These are phyloP conservation scores for Oehlia diaphana DNA, from an alignment of 192 early-diverging fungal species.

Conservation along the genomic window DNA sequence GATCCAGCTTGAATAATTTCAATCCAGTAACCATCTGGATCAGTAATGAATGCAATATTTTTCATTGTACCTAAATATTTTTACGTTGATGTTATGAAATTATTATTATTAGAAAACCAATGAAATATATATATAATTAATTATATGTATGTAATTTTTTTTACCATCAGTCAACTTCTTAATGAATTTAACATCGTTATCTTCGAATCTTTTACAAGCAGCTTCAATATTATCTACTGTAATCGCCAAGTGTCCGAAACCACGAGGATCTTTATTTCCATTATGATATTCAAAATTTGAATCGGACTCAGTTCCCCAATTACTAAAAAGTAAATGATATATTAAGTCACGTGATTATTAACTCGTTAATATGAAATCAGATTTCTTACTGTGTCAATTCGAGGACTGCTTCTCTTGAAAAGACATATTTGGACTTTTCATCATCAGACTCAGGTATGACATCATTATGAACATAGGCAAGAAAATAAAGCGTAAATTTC, in stretches of 20 bases:
- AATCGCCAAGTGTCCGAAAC: slow-evolving; percentile 84
- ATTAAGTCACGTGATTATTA: background rate
- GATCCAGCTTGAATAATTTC: slow-evolving; percentile 48
- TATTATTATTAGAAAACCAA: no score
- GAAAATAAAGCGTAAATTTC: slow-evolving; percentile 73
- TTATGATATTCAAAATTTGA: slow-evolving; percentile 61
- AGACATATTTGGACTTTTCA: slow-evolving; percentile 50
- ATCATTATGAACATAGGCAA: slow-evolving; percentile 60
- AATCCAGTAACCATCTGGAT: slow-evolving; percentile 86
- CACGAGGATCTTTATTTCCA: slow-evolving; percentile 72
- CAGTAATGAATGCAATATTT: slow-evolving; percentile 79
- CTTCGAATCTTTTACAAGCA: slow-evolving; percentile 74
- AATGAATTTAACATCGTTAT: slow-evolving; percentile 69
- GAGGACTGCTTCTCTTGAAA: slow-evolving; percentile 68
- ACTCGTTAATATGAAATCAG: background rate
- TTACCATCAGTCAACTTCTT: slow-evolving; percentile 71
- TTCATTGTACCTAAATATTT: slow-evolving; percentile 57
- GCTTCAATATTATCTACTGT: slow-evolving; percentile 77
- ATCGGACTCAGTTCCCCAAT: slow-evolving; percentile 79
- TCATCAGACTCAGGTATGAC: slow-evolving; percentile 50
- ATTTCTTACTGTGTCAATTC: slow-evolving; percentile 77
- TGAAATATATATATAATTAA: no score
- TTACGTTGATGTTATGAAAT: no score
- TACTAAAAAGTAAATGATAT: slow-evolving; percentile 40
- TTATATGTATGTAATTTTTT: no score